A percentile compares a stretch with the other conserved stretches of the same genome.
phyloP scores from a whole-genome alignment of 163 green algal genomes.

The Picocystis sp. region DNA sequence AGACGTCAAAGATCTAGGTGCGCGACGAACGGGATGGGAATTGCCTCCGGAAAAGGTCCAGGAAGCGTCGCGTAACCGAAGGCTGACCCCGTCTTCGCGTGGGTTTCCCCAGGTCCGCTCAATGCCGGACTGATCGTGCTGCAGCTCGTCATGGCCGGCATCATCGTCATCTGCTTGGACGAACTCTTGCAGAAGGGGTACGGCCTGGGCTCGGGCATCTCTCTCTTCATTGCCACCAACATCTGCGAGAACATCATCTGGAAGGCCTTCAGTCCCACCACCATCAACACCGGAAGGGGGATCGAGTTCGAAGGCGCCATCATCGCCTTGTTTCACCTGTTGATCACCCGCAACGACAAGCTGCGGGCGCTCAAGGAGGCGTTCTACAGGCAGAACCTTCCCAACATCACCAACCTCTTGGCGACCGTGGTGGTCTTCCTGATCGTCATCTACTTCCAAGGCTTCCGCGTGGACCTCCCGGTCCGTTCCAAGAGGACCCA shows the following conservation, averaged over 20 bases:
- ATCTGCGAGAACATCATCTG: slow-evolving; percentile 98
- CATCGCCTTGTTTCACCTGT: slow-evolving; percentile 90
- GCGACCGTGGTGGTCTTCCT: slow-evolving; percentile 91
- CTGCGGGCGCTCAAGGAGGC: slow-evolving; percentile 83
- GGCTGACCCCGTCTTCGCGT: neutral
- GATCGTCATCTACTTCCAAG: slow-evolving; percentile 98
- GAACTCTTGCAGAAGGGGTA: slow-evolving; percentile 92
- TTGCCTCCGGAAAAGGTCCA: too few relatives aligned
- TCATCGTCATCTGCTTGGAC: slow-evolving; percentile 98
- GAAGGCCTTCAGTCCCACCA: slow-evolving; percentile 81
- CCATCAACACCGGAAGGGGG: slow-evolving; percentile 58
- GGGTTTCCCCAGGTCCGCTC: neutral
- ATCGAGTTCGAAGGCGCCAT: slow-evolving; percentile 96
- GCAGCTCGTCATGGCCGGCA: slow-evolving; percentile 92
- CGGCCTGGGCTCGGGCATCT: slow-evolving; percentile 92
- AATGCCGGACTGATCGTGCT: slow-evolving; percentile 2
- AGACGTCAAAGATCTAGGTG: slow-evolving; percentile 77
- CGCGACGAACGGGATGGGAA: neutral
- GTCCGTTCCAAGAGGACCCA: slow-evolving; percentile 78
- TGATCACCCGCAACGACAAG: slow-evolving; percentile 91
- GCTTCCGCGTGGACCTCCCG: slow-evolving; percentile 94
- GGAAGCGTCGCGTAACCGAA: too few relatives aligned
- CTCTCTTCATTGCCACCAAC: slow-evolving; percentile 99
- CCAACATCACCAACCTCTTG: slow-evolving; percentile 94
- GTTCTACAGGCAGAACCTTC: slow-evolving; percentile 93